Base-by-base conservation (phyloP, 2,329 filamentous ascomycete species). In the Colletotrichum tamarilloi region DNA sequence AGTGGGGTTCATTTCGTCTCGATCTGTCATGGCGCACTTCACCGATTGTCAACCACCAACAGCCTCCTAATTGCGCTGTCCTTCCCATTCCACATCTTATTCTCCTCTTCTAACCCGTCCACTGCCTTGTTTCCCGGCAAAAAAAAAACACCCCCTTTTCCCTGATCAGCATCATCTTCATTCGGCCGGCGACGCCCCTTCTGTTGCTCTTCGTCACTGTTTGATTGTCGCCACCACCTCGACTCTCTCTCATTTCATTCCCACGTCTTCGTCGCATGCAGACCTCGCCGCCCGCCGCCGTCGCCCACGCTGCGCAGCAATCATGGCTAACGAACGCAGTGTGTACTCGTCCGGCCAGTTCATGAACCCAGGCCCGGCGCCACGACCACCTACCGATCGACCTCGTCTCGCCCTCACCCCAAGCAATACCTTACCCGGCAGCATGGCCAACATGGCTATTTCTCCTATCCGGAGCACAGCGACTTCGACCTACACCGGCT, bases 321-420 rank as follows among this genome's bases (percentile, higher is more conserved):
- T 72, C 65, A 79, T 79, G 77, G 74, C 74, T 73, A 76, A 78
- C 74, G 64, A 76, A 70, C 78, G 74, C 79, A 91, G 89, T 80
- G 83, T 88, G 78, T 92, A 91, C 80, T 84, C 88, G 55, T 85
- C 86, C 76, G 89, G 87, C 78, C 90, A 92, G 83, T 98, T 98
- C 86, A 97, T 98, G 94, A 98, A 98, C 84, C 95, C 97, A 75
- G 95, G 97, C 76, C 96, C 97, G 78, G 96, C 97, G 77, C 97
- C 97, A 76, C 93, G 94, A 79, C 96, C 97, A 74, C 97, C 96
- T 24, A 92, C 90, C 73, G 94, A 97, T 80, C 91, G 94, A 79
- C 94, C 95, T 74, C 92, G 94, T 80, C 90, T 98, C 77, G 92
- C 92, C 78, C 88, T 97, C 74, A 95, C 93, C 55, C 95, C 92